phyloP scores from a whole-genome alignment of 177 flowering plant genomes.

The Vitis hybrid region DNA sequence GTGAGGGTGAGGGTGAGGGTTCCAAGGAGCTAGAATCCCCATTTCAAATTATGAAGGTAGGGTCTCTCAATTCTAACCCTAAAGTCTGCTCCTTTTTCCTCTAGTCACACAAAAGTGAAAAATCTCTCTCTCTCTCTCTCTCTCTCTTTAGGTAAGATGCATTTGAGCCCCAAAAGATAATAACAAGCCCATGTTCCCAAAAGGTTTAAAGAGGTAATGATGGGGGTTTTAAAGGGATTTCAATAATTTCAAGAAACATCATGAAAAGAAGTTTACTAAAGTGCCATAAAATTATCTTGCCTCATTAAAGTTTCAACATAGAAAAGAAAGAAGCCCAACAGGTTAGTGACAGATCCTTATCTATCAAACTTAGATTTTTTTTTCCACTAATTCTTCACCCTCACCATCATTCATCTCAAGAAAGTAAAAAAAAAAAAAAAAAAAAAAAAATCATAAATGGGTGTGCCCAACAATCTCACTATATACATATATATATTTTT shows the following conservation, averaged over 20 bases:
- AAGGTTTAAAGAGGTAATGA: constrained; percentile 26
- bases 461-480: no score
- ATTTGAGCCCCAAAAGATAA: constrained; percentile 20
- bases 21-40: not conserved
- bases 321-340: constrained; percentile 8
- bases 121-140: no score
- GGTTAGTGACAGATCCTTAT: constrained; percentile 11
- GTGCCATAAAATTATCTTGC: constrained; percentile 26
- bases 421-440: no score
- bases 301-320: constrained; percentile 28
- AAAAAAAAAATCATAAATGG: not conserved
- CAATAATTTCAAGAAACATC: constrained; percentile 38
- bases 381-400: not conserved
- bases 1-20: no score
- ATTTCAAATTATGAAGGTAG: constrained; percentile 17
- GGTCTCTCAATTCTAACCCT: constrained; percentile 3
- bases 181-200: constrained; percentile 30
- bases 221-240: constrained; percentile 19
- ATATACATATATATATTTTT: no score
- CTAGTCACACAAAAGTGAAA: constrained; percentile 4
- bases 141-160: constrained; percentile 9
- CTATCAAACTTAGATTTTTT: constrained; percentile 1
- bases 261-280: constrained; percentile 35
- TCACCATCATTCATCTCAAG: not conserved
- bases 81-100: constrained; percentile 12